A percentile compares a stretch with the other conserved stretches of the same genome.
Evolutionary conservation across 176 grass and related monocot genomes (phyloP).

Genomic region (Alopecurus myosuroides): DNA sequence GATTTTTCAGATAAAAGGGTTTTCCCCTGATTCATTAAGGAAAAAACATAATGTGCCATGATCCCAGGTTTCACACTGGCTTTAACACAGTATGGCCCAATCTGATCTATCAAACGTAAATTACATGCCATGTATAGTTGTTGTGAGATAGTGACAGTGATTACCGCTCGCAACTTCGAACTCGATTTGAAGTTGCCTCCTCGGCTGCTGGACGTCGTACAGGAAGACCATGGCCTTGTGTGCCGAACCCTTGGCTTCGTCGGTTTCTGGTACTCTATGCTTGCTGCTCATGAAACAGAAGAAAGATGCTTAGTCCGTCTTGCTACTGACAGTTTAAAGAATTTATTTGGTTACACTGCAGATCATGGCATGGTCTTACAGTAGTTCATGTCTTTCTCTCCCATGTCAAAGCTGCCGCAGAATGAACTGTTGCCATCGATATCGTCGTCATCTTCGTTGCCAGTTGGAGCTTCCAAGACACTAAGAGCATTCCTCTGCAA

Average conservation of each 20-base stretch:
- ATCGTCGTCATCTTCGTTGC: constrained; percentile 43
- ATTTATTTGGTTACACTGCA: neutral
- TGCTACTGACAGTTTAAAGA: neutral
- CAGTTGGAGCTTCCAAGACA: constrained; percentile 76
- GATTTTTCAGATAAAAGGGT: no score
- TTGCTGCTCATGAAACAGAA: constrained; percentile 33
- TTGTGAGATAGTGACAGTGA: neutral
- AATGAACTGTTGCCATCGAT: constrained; percentile 53
- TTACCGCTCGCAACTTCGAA: constrained; percentile 50
- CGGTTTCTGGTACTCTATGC: constrained; percentile 62
- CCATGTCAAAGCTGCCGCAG: constrained; percentile 69
- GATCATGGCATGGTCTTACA: constrained; percentile 33
- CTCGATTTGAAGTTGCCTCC: constrained; percentile 27
- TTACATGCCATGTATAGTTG: neutral
- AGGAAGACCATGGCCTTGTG: constrained; percentile 56
- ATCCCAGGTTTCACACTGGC: constrained; percentile 1
- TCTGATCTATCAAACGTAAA: neutral
- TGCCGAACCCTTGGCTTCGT: constrained; percentile 72
- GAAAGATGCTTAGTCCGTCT: neutral
- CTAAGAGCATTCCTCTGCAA: constrained; percentile 81
- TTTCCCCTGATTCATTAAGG: no score
- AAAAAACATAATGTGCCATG: no score
- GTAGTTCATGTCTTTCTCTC: constrained; percentile 61
- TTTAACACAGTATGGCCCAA: neutral
- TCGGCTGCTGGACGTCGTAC: constrained; percentile 46